phyloP scores from a whole-genome alignment of 163 green algal species.

The Smithsoniella earleae region DNA sequence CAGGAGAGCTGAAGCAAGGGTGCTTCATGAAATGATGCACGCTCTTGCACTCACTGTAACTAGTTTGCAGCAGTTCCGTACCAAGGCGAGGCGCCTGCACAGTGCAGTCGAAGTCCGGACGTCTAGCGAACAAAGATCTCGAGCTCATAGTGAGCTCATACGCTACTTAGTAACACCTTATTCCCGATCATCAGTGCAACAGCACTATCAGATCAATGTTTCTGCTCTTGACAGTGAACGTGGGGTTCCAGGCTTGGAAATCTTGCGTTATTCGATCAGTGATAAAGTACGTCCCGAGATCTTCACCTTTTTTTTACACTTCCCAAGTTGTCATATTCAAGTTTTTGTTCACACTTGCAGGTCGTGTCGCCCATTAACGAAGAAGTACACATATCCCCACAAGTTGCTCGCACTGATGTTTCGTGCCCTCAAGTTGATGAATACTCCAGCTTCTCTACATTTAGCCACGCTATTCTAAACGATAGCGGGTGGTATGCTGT shows the following conservation, averaged over 20 bases:
- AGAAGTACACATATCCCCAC: slow-evolving; percentile 11
- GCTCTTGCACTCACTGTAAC: background rate
- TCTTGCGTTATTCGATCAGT: background rate
- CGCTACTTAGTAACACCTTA: background rate
- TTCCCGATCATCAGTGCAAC: too few relatives aligned
- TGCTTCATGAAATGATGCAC: slow-evolving; percentile 17
- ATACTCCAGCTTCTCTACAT: background rate
- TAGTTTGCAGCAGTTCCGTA: slow-evolving; percentile 10
- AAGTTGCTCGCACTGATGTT: slow-evolving; percentile 4
- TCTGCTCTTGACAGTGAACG: too few relatives aligned
- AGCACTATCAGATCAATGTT: background rate
- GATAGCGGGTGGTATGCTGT: background rate
- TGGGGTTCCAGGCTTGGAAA: background rate
- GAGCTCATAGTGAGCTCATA: background rate
- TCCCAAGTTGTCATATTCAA: too few relatives aligned
- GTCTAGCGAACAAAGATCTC: background rate
- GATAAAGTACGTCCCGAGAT: background rate
- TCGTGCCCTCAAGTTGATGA: background rate
- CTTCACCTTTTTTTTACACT: too few relatives aligned
- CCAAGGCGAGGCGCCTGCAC: background rate
- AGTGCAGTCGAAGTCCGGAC: background rate
- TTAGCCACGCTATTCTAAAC: background rate
- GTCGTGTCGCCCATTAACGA: too few relatives aligned
- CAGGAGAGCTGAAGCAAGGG: too few relatives aligned
- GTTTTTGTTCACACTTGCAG: background rate